Evolutionary conservation across 306 rosid genomes (phyloP), one percentile per base, ranked within the genome.

Genomic region (Inga leiocalycina): DNA sequence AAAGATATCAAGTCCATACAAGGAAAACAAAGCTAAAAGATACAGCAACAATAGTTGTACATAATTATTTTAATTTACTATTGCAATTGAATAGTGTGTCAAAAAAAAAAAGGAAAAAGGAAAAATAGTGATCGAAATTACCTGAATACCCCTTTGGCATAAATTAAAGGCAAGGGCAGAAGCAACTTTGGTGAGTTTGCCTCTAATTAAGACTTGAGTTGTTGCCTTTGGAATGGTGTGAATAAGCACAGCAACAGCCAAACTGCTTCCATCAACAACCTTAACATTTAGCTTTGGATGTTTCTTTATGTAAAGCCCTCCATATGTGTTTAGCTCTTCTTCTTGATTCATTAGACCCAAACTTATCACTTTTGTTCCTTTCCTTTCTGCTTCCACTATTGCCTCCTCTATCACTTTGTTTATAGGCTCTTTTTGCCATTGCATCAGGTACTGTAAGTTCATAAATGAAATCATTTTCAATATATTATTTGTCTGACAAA

Each of bases 261-360:
- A 86, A 71, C 93, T 89, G 24, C 95, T 91, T 2, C 94, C 97
- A 88, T 94, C 98, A 3, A 94, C 98, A 76, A 94, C 48, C 85
- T 79, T 94, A 32, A 92, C 81, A n/a, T 83, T 89, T 6, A 94
- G 83, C 62, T 85, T 44, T 43, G 97, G 94, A 79, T 89, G 39
- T 74, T 75, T 90, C 0, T 64, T 75, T 39, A 91, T 83, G 66
- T 88, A 94, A 37, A 88, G 37, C 4, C 86, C 92, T 68, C 97
- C 98, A 84, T 91, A 77, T 1, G 76, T 68, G 75, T 94, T 94
- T 64, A 92, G 90, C 14, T 87, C 91, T 9, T 92, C 93, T 20
- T 81, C 94, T 91, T 94, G 88, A 79, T 88, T 88, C 84, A 84
- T 81, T 3, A 88, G 86, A 15, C 91, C 89, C 37, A 86, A 27